These are phyloP conservation scores for Candida mesenterica DNA, from an alignment of 1,139 yeast species.

Conservation along the genomic window DNA sequence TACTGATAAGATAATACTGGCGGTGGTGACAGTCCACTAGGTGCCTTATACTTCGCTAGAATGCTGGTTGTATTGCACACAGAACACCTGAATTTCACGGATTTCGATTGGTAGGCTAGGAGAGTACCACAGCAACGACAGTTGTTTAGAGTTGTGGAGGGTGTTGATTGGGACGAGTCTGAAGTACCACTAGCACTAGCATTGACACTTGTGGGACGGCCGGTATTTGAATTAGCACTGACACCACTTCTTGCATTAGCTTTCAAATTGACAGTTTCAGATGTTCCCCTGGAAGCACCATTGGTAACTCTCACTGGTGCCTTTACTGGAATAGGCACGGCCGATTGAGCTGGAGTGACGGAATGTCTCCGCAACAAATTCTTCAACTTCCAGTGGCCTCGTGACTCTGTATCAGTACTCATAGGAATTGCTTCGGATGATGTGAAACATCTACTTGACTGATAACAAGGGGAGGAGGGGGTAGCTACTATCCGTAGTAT, in stretches of 20 bases:
- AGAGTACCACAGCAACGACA: conserved; percentile 63
- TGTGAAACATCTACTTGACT: too few relatives aligned
- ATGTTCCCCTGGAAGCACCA: too few relatives aligned
- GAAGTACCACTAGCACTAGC: not conserved
- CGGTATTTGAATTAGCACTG: too few relatives aligned
- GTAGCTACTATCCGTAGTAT: too few relatives aligned
- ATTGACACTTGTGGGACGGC: not conserved
- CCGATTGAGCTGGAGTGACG: too few relatives aligned
- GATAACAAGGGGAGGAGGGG: too few relatives aligned
- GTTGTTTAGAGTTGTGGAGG: conserved; percentile 17
- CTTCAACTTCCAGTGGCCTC: conserved; percentile 7
- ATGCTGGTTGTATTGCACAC: conserved; percentile 53
- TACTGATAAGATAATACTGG: conserved; percentile 26
- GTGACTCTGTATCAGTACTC: not conserved
- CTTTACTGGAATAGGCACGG: too few relatives aligned
- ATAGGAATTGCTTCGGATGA: too few relatives aligned
- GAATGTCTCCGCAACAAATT: conserved; percentile 4
- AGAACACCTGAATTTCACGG: conserved; percentile 54
- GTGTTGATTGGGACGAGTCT: not conserved
- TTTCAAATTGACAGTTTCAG: too few relatives aligned
- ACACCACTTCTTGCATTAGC: too few relatives aligned
- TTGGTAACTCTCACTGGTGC: too few relatives aligned
- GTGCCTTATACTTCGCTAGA: conserved; percentile 15
- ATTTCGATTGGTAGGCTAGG: conserved; percentile 46
- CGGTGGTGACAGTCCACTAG: conserved; percentile 8